These are phyloP conservation scores for Yamadazyma kitorensis DNA, from an alignment of 805 yeast genomes.

Conservation along the genomic window DNA sequence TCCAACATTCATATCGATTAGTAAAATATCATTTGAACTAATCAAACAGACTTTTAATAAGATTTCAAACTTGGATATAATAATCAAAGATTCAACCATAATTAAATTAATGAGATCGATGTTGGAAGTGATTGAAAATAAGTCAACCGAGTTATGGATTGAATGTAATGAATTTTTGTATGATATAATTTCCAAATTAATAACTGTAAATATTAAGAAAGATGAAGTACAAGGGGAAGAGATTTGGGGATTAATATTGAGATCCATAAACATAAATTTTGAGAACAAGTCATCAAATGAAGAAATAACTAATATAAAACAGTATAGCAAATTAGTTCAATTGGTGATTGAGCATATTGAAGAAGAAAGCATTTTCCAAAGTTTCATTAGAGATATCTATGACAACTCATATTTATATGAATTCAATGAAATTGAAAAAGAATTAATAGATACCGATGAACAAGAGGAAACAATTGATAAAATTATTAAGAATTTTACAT, in stretches of 20 bases:
- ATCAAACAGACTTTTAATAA: slow-evolving; percentile 36
- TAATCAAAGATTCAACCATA: slow-evolving; percentile 45
- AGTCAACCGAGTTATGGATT: slow-evolving; percentile 53
- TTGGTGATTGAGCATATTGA: slow-evolving; percentile 10
- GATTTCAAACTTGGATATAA: slow-evolving; percentile 25
- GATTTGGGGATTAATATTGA: slow-evolving; percentile 42
- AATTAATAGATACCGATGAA: slow-evolving; percentile 23
- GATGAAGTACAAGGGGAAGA: slow-evolving; percentile 14
- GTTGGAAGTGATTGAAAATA: slow-evolving; percentile 49
- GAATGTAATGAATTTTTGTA: slow-evolving; percentile 44
- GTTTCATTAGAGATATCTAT: slow-evolving; percentile 52
- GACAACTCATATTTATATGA: slow-evolving; percentile 57
- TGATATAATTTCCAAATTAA: slow-evolving; percentile 29
- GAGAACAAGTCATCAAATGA: slow-evolving; percentile 23
- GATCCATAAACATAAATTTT: slow-evolving; percentile 40
- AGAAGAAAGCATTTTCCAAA: slow-evolving; percentile 30
- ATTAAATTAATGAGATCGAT: slow-evolving; percentile 47
- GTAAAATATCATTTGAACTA: slow-evolving; percentile 45
- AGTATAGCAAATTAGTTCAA: slow-evolving; percentile 23
- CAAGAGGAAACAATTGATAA: slow-evolving; percentile 26
- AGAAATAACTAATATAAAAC: slow-evolving; percentile 46
- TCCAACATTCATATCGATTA: slow-evolving; percentile 63
- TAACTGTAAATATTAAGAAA: slow-evolving; percentile 10
- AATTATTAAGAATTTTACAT: slow-evolving; percentile 35
- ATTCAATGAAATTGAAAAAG: slow-evolving; percentile 50